Conservation (phyloP, 164 flowering plant genomes). For the Hamamelis virginiana region DNA sequence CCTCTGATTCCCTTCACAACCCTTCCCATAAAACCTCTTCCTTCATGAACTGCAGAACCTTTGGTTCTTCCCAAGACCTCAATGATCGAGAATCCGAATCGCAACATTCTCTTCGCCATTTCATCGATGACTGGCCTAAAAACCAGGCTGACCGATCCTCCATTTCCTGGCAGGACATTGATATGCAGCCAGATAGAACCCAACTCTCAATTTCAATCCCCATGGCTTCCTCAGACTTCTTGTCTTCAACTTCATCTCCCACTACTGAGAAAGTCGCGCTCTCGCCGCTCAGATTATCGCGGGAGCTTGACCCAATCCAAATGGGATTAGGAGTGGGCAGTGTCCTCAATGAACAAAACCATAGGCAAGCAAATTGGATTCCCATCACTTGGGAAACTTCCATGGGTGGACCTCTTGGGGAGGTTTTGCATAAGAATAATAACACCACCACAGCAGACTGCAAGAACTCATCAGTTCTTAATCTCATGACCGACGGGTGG, state of each 20-base stretch:
- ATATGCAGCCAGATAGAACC: slow-evolving; percentile 58
- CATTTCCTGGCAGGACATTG: slow-evolving; percentile 55
- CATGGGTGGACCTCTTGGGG: slow-evolving; percentile 89
- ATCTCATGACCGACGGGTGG: slow-evolving; percentile 68
- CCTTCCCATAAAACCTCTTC: slow-evolving; percentile 36
- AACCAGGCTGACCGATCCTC: slow-evolving; percentile 38
- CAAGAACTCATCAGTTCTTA: slow-evolving; percentile 43
- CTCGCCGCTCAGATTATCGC: slow-evolving; percentile 55
- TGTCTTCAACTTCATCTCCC: slow-evolving; percentile 59
- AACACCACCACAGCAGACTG: slow-evolving; percentile 21
- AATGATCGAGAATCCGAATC: slow-evolving; percentile 34
- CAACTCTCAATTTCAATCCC: slow-evolving; percentile 82
- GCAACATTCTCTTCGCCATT: slow-evolving; percentile 53
- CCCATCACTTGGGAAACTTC: slow-evolving; percentile 70
- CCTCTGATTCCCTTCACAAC: slow-evolving; percentile 55
- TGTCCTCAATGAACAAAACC: slow-evolving; percentile 29
- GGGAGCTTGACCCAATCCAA: slow-evolving; percentile 51
- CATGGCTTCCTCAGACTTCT: slow-evolving; percentile 47
- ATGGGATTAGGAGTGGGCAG: slow-evolving; percentile 62
- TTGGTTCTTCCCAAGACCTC: slow-evolving; percentile 32
- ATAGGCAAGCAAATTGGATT: slow-evolving; percentile 53
- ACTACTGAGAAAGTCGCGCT: slow-evolving; percentile 43
- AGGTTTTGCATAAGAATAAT: slow-evolving; percentile 55
- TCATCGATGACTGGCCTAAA: slow-evolving; percentile 76
- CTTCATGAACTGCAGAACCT: slow-evolving; percentile 27